Evolutionary conservation across 805 yeast genomes (phyloP).

Genomic region (Zygosaccharomyces gambellarensis): DNA sequence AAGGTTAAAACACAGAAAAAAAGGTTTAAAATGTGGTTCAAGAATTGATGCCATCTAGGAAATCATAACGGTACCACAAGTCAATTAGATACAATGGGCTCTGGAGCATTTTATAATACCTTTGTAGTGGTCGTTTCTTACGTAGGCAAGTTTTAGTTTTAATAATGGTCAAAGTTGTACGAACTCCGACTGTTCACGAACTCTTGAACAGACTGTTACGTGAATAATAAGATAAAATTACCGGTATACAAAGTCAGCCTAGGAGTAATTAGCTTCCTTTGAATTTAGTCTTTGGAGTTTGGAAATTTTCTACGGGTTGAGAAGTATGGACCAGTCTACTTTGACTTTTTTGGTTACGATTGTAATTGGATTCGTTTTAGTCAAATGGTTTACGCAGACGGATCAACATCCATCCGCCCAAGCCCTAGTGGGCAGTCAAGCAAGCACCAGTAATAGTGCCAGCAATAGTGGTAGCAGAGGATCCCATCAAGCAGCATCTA

Average conservation of each 20-base stretch:
- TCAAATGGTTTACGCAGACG: conserved; percentile 63
- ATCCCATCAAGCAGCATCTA: conserved; percentile 3
- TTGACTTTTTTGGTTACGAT: conserved; percentile 46
- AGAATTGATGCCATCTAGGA: conserved; percentile 6
- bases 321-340: conserved; percentile 50
- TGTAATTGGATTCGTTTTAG: conserved; percentile 50
- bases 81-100: not conserved
- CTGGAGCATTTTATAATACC: not conserved
- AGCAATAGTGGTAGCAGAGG: conserved; percentile 4
- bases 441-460: not conserved
- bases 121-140: not conserved
- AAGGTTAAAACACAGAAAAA: conserved; percentile 67
- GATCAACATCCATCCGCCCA: conserved; percentile 43
- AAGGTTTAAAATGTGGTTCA: conserved; percentile 40
- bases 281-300: not conserved
- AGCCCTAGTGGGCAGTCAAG: conserved; percentile 6
- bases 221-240: not conserved
- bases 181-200: not conserved
- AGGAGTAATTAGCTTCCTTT: not conserved
- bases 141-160: conserved; percentile 2
- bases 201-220: not conserved
- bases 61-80: not conserved
- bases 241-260: no score
- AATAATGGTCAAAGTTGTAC: conserved; percentile 1
- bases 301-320: not conserved